Evolutionary conservation across 2,329 filamentous ascomycete genomes (phyloP), one percentile per base, ranked within the genome.

Genomic region (Cercospora sp.): DNA sequence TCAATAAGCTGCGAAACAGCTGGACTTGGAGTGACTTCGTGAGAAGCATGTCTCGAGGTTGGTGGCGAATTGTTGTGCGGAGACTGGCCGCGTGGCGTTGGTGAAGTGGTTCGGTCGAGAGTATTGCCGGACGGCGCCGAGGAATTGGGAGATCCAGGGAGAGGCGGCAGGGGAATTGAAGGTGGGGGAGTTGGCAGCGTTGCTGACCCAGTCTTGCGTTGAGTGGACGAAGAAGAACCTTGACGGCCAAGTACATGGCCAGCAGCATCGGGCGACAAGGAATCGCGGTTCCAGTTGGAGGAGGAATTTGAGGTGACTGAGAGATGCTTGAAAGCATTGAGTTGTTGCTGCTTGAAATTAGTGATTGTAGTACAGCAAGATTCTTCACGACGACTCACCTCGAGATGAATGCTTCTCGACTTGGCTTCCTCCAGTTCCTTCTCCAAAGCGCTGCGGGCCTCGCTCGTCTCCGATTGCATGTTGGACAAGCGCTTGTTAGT

Each of bases 101-200:
- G 73, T 82, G 81, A 76, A 76, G 87, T 78, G 78, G 88, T 75
- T 70, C 75, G 65, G 72, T 78, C 76, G 66, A 77, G 79, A 42
- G 79, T 80, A 64, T 70, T 69, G 42, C 73, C 69, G 74, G 79
- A 33, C 75, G 81, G 77, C 30, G 80, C 77, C 12, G 83, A 80
- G 53, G 82, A 80, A 45, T 84, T 80, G 12, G 85, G 83, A 64
- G 85, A 85, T 68, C 82, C 86, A 3, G 95, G 95, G 18, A 99
- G 85, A 45, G 95, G 95, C 2, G 95, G 95, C 36, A 99, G 87
- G n/a, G 95, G 95, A 74, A 98, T 97, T 0, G 93, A 93, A 0
- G 95, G 95, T 5, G 95, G 95, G 30, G 95, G 95, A 1, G 95
- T 98, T 2, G 95, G 95, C 10, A 98, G 83, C 3, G 93, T 95